phyloP scores from a whole-genome alignment of 805 yeast species.

The Ogataea minuta region DNA sequence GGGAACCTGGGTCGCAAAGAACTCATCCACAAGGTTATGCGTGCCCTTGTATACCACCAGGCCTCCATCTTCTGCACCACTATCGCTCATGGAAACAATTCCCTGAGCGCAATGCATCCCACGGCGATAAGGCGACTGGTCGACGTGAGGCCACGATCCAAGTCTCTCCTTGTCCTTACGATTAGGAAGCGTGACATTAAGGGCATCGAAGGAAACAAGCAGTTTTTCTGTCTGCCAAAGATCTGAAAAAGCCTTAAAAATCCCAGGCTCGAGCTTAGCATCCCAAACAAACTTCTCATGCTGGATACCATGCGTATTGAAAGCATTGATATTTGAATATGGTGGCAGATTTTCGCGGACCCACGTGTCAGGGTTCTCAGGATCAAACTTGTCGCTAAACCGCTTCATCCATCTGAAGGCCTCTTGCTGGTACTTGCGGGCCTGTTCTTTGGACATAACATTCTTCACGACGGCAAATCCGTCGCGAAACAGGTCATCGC shows the following conservation, averaged over 20 bases:
- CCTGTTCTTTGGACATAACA: slow-evolving; percentile 27
- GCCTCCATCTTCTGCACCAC: slow-evolving; percentile 32
- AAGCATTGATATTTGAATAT: slow-evolving; percentile 18
- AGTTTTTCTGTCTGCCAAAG: slow-evolving; percentile 36
- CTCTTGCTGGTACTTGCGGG: slow-evolving; percentile 21
- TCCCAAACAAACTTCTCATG: slow-evolving; percentile 38
- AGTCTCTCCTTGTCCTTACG: slow-evolving; percentile 15
- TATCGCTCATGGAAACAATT: slow-evolving; percentile 27
- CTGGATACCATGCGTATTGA: slow-evolving; percentile 21
- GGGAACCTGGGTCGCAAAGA: slow-evolving; percentile 26
- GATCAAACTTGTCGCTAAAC: slow-evolving; percentile 25
- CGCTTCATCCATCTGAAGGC: slow-evolving; percentile 27
- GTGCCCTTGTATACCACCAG: slow-evolving; percentile 31
- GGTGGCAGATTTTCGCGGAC: slow-evolving; percentile 30
- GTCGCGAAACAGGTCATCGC: slow-evolving; percentile 28
- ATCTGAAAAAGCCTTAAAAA: slow-evolving; percentile 27
- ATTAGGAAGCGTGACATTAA: slow-evolving; percentile 32
- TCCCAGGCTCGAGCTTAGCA: slow-evolving; percentile 30
- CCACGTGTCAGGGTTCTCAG: slow-evolving; percentile 31
- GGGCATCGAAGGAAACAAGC: slow-evolving; percentile 34
- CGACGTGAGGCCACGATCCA: slow-evolving; percentile 35
- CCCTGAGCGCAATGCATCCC: slow-evolving; percentile 36
- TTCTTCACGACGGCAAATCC: slow-evolving; percentile 33
- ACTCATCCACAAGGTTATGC: slow-evolving; percentile 24
- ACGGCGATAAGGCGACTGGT: slow-evolving; percentile 33